A percentile compares a stretch with the other conserved stretches of the same genome.
phyloP scores from a whole-genome alignment of 2,329 filamentous ascomycete species.

The Cordyceps tenuipes region DNA sequence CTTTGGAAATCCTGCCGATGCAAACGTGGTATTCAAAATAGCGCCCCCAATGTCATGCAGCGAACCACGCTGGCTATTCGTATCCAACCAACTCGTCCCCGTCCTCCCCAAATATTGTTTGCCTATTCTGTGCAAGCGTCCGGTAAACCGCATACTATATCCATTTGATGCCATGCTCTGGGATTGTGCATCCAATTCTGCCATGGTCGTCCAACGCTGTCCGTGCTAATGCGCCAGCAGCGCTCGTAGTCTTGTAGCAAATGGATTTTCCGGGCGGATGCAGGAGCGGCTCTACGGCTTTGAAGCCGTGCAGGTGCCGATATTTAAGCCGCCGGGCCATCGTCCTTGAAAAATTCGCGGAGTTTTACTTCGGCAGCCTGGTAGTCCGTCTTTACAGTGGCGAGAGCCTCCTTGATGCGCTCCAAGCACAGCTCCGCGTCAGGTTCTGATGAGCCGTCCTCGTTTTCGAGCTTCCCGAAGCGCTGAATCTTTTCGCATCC shows the following conservation, averaged over 20 bases:
- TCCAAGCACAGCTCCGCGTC: conserved; percentile 61
- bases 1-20: not conserved
- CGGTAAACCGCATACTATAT: not conserved
- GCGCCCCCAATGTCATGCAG: conserved; percentile 12
- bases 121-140: conserved; percentile 1
- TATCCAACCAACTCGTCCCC: not conserved
- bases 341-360: conserved; percentile 50
- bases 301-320: not conserved
- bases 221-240: not conserved
- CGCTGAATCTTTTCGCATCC: conserved; percentile 96
- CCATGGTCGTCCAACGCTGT: not conserved
- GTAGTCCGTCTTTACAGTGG: conserved; percentile 68
- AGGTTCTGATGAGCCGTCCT: conserved; percentile 59
- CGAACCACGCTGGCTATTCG: conserved; percentile 7
- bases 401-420: conserved; percentile 62
- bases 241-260: not conserved
- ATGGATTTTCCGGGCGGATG: not conserved
- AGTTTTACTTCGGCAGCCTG: conserved; percentile 62
- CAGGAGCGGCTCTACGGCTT: not conserved
- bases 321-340: not conserved
- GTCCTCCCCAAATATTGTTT: not conserved
- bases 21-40: conserved; percentile 12
- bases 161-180: not conserved
- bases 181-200: not conserved
- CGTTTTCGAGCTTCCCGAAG: conserved; percentile 74